These are phyloP conservation scores for Sarcocystis neurona DNA, from an alignment of 169 alveolate genomes.

Conservation along the genomic window DNA sequence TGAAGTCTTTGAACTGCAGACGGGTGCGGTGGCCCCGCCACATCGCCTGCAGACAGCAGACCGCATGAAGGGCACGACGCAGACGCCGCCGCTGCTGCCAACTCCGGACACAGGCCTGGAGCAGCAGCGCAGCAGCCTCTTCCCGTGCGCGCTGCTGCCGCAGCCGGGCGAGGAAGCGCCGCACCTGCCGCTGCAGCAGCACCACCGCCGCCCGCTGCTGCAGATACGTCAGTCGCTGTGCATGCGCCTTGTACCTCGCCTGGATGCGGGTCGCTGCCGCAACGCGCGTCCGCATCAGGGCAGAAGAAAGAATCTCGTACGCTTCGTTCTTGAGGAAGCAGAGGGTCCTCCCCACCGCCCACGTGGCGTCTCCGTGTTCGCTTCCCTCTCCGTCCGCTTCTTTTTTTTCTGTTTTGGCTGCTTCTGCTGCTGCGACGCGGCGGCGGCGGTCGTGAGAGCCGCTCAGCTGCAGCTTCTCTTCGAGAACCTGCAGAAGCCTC, in stretches of 20 bases:
- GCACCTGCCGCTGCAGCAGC: slow-evolving; percentile 22
- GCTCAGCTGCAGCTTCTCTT: not conserved
- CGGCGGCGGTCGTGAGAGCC: not conserved
- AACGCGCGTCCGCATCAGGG: slow-evolving; percentile 49
- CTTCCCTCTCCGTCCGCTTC: not conserved
- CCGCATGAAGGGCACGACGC: not conserved
- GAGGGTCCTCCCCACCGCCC: slow-evolving; percentile 68
- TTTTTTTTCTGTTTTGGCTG: not conserved
- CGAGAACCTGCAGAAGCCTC: slow-evolving; percentile 6
- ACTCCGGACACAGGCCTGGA: not conserved
- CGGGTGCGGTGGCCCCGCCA: slow-evolving; percentile 25
- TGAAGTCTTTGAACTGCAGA: not conserved
- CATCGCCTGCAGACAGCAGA: slow-evolving; percentile 11
- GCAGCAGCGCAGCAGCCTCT: not conserved
- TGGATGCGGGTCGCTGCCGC: slow-evolving; percentile 69
- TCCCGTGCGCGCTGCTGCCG: not conserved
- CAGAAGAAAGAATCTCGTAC: slow-evolving; percentile 21
- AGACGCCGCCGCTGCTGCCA: not conserved
- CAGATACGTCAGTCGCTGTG: not conserved
- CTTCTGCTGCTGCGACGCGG: not conserved
- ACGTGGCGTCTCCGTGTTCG: slow-evolving; percentile 3
- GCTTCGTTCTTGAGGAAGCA: slow-evolving; percentile 57
- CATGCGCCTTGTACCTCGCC: slow-evolving; percentile 64
- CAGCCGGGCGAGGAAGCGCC: not conserved
- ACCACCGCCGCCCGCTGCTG: not conserved